Conservation (phyloP, 2,329 filamentous ascomycete genomes). For the Bipolaris cookei region DNA sequence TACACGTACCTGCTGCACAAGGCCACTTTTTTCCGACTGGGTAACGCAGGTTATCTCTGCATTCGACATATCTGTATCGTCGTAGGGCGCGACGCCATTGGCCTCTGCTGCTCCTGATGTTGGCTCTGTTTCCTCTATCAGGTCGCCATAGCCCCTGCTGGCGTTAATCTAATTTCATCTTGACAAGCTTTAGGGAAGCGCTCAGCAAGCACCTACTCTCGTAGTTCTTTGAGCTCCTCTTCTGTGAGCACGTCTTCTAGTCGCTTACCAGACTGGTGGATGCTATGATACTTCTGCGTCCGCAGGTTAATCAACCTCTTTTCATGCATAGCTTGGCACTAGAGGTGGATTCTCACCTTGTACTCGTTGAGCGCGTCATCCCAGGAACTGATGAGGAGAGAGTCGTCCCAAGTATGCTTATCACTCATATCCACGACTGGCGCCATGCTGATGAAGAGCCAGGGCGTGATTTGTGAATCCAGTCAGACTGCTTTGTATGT, state of each 20-base stretch:
- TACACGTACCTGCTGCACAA: slow-evolving; percentile 37
- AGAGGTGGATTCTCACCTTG: slow-evolving; percentile 32
- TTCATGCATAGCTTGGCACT: neutral
- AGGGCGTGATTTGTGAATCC: neutral
- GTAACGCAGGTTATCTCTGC: slow-evolving; percentile 25
- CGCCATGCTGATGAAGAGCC: slow-evolving; percentile 24
- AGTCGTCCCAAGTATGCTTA: slow-evolving; percentile 49
- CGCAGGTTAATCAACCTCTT: slow-evolving; percentile 12
- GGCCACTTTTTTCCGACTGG: slow-evolving; percentile 11
- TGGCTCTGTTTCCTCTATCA: slow-evolving; percentile 36
- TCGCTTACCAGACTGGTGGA: slow-evolving; percentile 45
- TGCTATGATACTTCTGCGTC: slow-evolving; percentile 48
- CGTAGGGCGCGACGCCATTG: slow-evolving; percentile 32
- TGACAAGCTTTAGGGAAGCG: neutral
- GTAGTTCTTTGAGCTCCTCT: slow-evolving; percentile 42
- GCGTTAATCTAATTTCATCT: slow-evolving; percentile 19
- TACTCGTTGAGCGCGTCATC: slow-evolving; percentile 47
- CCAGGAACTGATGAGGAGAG: slow-evolving; percentile 45
- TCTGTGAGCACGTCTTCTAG: slow-evolving; percentile 44
- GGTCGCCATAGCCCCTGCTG: slow-evolving; percentile 41
- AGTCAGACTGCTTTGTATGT: neutral
- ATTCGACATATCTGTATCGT: slow-evolving; percentile 30
- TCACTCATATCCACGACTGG: slow-evolving; percentile 39
- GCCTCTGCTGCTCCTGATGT: slow-evolving; percentile 19
- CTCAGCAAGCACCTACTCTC: slow-evolving; percentile 28